phyloP scores from a whole-genome alignment of 2,329 filamentous ascomycete genomes.

The Lachnellula occidentalis region DNA sequence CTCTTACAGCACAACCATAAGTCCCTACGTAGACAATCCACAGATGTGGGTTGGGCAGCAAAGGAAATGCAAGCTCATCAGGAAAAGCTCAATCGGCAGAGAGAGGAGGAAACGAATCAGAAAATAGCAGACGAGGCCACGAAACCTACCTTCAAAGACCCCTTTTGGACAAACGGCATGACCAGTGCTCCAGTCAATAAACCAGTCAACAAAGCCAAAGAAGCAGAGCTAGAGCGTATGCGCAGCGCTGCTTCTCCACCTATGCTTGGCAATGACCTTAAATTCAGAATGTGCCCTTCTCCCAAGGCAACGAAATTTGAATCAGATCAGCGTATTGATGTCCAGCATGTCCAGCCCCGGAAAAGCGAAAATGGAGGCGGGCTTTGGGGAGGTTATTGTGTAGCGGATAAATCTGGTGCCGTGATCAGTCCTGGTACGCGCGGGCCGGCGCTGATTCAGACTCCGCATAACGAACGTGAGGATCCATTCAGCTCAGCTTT shows the following conservation, averaged over 20 bases:
- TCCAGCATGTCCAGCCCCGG: constrained; percentile 37
- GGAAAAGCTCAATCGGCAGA: constrained; percentile 27
- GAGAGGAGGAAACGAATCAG: constrained; percentile 30
- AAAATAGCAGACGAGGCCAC: constrained; percentile 31
- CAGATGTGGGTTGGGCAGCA: constrained; percentile 30
- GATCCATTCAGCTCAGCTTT: constrained; percentile 33
- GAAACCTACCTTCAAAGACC: constrained; percentile 28
- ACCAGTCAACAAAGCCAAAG: constrained; percentile 22
- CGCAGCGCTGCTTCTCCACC: constrained; percentile 64
- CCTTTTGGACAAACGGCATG: constrained; percentile 33
- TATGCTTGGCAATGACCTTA: constrained; percentile 79
- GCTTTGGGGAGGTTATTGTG: constrained; percentile 73
- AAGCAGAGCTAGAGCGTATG: constrained; percentile 43
- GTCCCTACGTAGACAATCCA: constrained; percentile 22
- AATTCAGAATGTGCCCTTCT: constrained; percentile 75
- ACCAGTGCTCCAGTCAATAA: constrained; percentile 15
- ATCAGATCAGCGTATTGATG: constrained; percentile 59
- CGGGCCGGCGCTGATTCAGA: constrained; percentile 32
- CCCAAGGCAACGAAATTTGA: constrained; percentile 82
- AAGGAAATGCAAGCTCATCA: constrained; percentile 33
- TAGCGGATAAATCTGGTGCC: constrained; percentile 33
- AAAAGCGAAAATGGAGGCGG: constrained; percentile 56
- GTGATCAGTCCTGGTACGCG: constrained; percentile 31
- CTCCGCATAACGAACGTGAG: constrained; percentile 31
- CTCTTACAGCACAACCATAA: constrained; percentile 20